Conservation (phyloP, 345 rosid genomes). For the Eucalyptus regnans region DNA sequence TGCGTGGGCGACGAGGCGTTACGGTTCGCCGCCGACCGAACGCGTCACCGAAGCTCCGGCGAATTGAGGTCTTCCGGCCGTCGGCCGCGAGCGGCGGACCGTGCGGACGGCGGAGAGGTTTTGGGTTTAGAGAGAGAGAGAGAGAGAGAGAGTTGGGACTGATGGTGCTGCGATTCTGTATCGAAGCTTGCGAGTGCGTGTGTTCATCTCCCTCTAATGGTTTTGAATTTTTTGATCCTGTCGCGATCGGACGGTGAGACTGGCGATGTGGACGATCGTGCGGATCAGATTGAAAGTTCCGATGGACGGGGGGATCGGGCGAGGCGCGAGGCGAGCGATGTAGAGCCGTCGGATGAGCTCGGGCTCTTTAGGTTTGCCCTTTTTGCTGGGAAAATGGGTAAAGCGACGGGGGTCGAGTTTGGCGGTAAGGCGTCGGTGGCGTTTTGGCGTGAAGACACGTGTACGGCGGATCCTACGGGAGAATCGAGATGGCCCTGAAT, state of each 20-base stretch:
- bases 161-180: not conserved
- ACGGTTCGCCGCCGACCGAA: not conserved
- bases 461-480: not conserved
- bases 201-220: not conserved
- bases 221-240: not conserved
- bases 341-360: not conserved
- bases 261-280: not conserved
- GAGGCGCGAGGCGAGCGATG: not conserved
- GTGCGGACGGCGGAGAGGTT: not conserved
- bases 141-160: not conserved
- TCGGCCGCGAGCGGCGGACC: not conserved
- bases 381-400: not conserved
- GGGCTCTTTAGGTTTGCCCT: not conserved
- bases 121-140: not conserved
- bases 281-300: not conserved
- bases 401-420: not conserved
- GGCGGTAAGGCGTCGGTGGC: not conserved
- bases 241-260: not conserved
- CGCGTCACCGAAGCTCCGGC: not conserved
- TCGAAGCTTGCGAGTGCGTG: not conserved
- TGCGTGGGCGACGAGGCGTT: not conserved
- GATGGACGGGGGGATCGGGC: not conserved
- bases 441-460: not conserved
- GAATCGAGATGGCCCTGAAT: not conserved
- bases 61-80: not conserved